Evolutionary conservation across 805 yeast genomes (phyloP), one percentile per base, ranked within the genome.

Genomic region (Nakazawaea populi): DNA sequence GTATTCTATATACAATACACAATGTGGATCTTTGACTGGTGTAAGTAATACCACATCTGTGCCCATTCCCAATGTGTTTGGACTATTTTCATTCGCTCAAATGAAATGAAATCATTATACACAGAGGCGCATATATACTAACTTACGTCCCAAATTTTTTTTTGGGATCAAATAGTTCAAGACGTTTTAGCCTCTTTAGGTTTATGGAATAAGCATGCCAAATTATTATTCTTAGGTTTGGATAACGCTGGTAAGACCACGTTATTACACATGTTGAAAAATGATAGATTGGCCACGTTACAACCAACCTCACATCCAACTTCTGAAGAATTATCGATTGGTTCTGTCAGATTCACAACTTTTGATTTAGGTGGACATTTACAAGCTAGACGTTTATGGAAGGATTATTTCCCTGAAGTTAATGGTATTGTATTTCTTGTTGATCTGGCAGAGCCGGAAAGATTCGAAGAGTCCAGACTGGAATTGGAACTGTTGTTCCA

Each of bases 241-340:
- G 99, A 94, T 70, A 94, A 94, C 62, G 99, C 99, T 44, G 99
- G 99, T 66, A 94, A 94, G 72, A 92, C 99, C 50, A 89, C 96
- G 28, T 70, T 87, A 57, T 72, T 87, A 59, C 94, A 87, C 65
- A 87, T 87, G 89, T 73, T 87, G 60, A 87, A 80, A 74, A 94
- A 94, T 66, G 99, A 94, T 72, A 85, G 99, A 73, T 80, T 94
- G 73, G 99, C 99, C 53, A 90, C 97, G 45, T 79, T 94, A 62
- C 96, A 90, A 70, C 99, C 99, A 61, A 94, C 99, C 31, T 82
- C 91, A 71, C 99, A 94, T 70, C 99, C 99, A 63, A 90, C 99
- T 18, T 89, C 97, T 29, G 99, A 94, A 72, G 99, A 94, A 69
- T 80, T 94, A 62, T 91, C 97, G 55, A 94, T 94, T 62, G 99